Base-by-base conservation (phyloP, 306 rosid genomes). In the Crataegus laevigata region DNA sequence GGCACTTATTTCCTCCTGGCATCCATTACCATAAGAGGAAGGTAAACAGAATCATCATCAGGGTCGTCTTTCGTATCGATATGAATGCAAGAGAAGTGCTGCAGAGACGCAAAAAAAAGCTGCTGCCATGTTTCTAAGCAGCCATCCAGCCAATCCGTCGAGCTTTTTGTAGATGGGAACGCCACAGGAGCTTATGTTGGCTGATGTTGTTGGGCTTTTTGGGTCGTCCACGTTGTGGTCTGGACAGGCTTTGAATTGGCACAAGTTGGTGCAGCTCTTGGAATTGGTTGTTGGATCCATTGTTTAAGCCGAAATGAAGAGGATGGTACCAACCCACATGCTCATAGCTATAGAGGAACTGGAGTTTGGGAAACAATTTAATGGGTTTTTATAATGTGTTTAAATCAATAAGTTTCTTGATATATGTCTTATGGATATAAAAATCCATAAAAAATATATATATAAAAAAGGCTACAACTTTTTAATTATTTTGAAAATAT, bases 1-100 rank as follows among this genome's bases (percentile, higher is more conserved):
- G 36, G 11, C 55, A 38, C 24, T 25, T 50, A 15, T 2, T 57
- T 36, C 28, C 69, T 55, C 66, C 42, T 57, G 65, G 65, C 24
- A 18, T 30, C 25, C 54, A 14, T 18, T 72, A 19, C 34, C 6
- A 15, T 13, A 25, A 62, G 77, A 61, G 69, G 50, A 3, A n/a
- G 9, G 36, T 47, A 29, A 19, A 24, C 12, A 14, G 8, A 10
- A 69, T 69, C 79, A 61, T 8, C 28, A 3, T 3, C 38, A 4
- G 5, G 18, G 29, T 80, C 83, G 6, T 80, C 80, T n/a, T 55
- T 69, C 21, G 79, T 80, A 5, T 69, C 79, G 30, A 80, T 42
- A 36, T 52, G 60, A 54, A 75, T 28, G 57, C 83, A 75, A 14
- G 79, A 75, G 75, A 73, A 80, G 30, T 71, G 72, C 61, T 51